Conservation (phyloP, 2,329 filamentous ascomycete genomes). For the Orbilia blumenaviensis region DNA sequence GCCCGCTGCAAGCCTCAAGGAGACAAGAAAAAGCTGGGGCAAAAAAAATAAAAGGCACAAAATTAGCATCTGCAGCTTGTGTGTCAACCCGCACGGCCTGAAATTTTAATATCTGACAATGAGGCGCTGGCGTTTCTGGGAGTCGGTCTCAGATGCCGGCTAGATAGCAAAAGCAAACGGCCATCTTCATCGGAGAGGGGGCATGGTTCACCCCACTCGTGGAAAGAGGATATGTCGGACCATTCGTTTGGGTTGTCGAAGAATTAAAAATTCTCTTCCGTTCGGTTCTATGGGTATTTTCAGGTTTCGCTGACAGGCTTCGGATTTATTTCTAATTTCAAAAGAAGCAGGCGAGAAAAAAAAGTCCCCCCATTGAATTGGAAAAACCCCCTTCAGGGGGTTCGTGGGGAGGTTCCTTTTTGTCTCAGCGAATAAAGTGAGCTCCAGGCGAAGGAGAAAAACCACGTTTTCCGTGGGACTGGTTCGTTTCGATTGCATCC, state of each 20-base stretch:
- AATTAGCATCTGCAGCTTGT: conserved; percentile 32
- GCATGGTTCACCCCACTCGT: not conserved
- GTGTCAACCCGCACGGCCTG: conserved; percentile 22
- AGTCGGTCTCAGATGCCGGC: not conserved
- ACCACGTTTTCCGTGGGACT: conserved; percentile 51
- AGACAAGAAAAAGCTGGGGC: not conserved
- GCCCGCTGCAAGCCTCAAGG: conserved; percentile 31
- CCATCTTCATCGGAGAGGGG: not conserved
- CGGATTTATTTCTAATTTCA: conserved; percentile 16
- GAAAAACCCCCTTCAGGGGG: conserved; percentile 34
- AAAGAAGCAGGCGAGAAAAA: conserved; percentile 15
- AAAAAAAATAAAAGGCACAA: not conserved
- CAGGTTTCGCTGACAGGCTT: not conserved
- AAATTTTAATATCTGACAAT: conserved; percentile 42
- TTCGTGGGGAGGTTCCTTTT: conserved; percentile 10
- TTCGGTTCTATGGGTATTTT: not conserved
- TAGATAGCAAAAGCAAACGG: conserved; percentile 13
- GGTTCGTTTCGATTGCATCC: conserved; percentile 52
- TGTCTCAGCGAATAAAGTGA: conserved; percentile 42
- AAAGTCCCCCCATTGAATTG: not conserved
- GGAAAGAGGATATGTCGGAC: conserved; percentile 13
- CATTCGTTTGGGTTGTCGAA: not conserved
- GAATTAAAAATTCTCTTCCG: not conserved
- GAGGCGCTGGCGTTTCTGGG: conserved; percentile 23
- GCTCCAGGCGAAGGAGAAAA: conserved; percentile 50